Evolutionary conservation across 177 flowering plant species (phyloP), one percentile per base, ranked within the genome.

Genomic region (Telopea speciosissima): DNA sequence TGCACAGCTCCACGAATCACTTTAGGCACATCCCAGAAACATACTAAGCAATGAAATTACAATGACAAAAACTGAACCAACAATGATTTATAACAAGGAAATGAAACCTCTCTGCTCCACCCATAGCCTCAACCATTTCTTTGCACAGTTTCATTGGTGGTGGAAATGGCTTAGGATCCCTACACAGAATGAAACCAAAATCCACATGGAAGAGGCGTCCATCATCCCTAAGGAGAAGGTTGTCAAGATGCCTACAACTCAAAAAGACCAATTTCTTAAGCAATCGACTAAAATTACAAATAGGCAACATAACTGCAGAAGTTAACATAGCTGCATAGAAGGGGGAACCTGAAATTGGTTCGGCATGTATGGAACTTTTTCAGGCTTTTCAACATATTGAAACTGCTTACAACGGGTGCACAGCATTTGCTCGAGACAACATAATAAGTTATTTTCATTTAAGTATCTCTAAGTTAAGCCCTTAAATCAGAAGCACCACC

Each of bases 41-140:
- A 14, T 54, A 2, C 6, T n/a, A 17, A 54, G 59, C 59, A 54
- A 54, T 3, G n/a, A 54, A 54, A 54, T 21, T 54, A 54, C n/a
- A 3, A 5, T 14, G 7, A 54, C n/a, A 21, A 54, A 54, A 54
- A 16, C 6, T 16, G n/a, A 5, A 54, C n/a, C 19, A 16, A 5
- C 16, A 54, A 21, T 14, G 59, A 21, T 16, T 59, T 21, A 62
- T 40, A 69, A 49, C 8, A 44, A 59, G 24, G 1, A n/a, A 22
- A 61, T 22, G 24, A 28, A 79, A 95, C 99, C 98, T 96, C 81
- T 91, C 99, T 60, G 97, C 97, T 80, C 99, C 99, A 75, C 99
- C 99, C 99, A 96, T 96, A 67, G 99, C 99, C 76, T 93, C 99
- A 54, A 96, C 99, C 99, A 96, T 96, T 85, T 96, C 99, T 84